phyloP scores from a whole-genome alignment of 306 rosid genomes.

The Prosopis cineraria region DNA sequence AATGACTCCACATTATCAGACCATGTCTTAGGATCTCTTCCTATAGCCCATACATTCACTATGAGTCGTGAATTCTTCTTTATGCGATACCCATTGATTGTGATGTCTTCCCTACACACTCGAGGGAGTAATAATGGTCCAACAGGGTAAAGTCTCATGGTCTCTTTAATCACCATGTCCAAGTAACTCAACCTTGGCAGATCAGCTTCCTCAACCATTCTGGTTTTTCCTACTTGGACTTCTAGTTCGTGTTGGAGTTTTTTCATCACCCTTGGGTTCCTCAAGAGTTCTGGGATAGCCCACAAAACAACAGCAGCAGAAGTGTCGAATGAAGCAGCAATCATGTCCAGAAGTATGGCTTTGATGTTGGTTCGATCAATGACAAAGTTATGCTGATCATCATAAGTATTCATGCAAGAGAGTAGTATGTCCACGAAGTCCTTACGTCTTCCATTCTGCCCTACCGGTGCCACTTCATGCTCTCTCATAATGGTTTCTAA shows the following conservation, averaged over 20 bases:
- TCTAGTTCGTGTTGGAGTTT: constrained; percentile 47
- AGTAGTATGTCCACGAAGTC: constrained; percentile 40
- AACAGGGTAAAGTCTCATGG: constrained; percentile 41
- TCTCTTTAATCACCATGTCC: constrained; percentile 49
- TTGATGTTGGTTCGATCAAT: constrained; percentile 43
- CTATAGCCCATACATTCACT: constrained; percentile 43
- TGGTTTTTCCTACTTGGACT: constrained; percentile 34
- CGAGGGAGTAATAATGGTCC: constrained; percentile 41
- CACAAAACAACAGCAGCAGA: constrained; percentile 30
- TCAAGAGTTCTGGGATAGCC: constrained; percentile 50
- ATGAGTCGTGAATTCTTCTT: constrained; percentile 37
- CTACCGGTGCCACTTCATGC: constrained; percentile 21
- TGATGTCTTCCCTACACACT: constrained; percentile 34
- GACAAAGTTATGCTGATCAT: constrained; percentile 22
- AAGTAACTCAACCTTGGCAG: constrained; percentile 38
- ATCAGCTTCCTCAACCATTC: constrained; percentile 44
- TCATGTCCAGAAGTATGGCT: constrained; percentile 41
- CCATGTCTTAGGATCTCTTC: constrained; percentile 36
- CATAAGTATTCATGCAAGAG: constrained; percentile 29
- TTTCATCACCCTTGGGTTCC: constrained; percentile 46
- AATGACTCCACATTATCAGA: not conserved
- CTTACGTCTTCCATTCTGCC: not conserved
- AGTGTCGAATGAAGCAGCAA: constrained; percentile 33
- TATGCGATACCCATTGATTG: constrained; percentile 41
- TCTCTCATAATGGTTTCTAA: constrained; percentile 40